phyloP scores from a whole-genome alignment of 1,139 yeast genomes.

The Geotrichum macrosporum region DNA sequence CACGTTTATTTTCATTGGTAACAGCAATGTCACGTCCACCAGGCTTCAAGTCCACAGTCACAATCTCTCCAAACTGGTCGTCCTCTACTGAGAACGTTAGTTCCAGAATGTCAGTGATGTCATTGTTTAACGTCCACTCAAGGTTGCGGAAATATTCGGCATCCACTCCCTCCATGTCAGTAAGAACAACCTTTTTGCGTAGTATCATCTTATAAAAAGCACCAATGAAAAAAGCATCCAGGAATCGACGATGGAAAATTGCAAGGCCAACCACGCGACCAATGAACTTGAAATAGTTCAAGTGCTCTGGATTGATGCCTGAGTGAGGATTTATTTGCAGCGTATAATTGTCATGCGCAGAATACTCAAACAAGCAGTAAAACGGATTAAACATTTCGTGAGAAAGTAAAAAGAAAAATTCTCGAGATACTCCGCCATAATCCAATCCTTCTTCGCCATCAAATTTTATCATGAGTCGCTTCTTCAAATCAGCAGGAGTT shows the following conservation, averaged over 20 bases:
- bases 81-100: slow-evolving; percentile 93
- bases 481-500: slow-evolving; percentile 95
- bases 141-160: slow-evolving; percentile 92
- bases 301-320: slow-evolving; percentile 96
- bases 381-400: slow-evolving; percentile 99
- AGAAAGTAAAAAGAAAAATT: slow-evolving; percentile 88
- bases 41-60: slow-evolving; percentile 84
- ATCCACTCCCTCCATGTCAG: slow-evolving; percentile 98
- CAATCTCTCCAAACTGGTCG: slow-evolving; percentile 91
- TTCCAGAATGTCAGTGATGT: slow-evolving; percentile 79
- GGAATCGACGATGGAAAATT: slow-evolving; percentile 94
- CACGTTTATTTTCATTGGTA: slow-evolving; percentile 89
- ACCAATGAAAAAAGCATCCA: slow-evolving; percentile 97
- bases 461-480: slow-evolving; percentile 94
- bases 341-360: slow-evolving; percentile 96
- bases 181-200: slow-evolving; percentile 86
- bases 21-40: slow-evolving; percentile 86
- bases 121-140: slow-evolving; percentile 94
- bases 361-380: slow-evolving; percentile 92
- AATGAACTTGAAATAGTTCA: slow-evolving; percentile 94
- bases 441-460: slow-evolving; percentile 99
- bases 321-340: slow-evolving; percentile 96
- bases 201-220: slow-evolving; percentile 98
- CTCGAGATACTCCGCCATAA: slow-evolving; percentile 98
- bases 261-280: slow-evolving; percentile 98